Base-by-base conservation (phyloP, 371 early-diverging fungal species). In the Syncephalastrum contaminatum region DNA sequence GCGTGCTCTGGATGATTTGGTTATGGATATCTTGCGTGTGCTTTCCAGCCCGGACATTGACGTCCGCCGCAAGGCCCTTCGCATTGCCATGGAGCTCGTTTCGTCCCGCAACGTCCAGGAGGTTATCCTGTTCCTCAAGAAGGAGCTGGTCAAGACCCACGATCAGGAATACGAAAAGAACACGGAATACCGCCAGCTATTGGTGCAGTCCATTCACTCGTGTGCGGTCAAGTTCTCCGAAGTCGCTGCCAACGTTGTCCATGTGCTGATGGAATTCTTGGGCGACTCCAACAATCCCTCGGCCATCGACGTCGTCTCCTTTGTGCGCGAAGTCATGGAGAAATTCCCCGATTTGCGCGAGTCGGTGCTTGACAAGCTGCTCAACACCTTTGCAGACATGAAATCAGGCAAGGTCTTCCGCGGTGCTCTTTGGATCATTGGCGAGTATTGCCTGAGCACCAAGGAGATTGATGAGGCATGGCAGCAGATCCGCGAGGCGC, bases 341-440 rank as follows among this genome's bases (percentile, higher is more conserved):
- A 94, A 92, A 75, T 95, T 95, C 83, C 93, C 94, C 4, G 82
- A 79, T 15, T 73, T 97, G 58, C 90, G 98, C 48, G 66, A 80
- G 3, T 81, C 82, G 7, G 95, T 98, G 52, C 66, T 93, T 54
- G 81, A 83, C 43, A 85, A 85, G 46, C 77, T 98, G 24, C 73
- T 94, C 45, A 86, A 88, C 48, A 83, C 90, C 12, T 94, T 98
- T 67, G 67, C 69, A 44, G 93, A 95, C 46, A 89, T 99, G 78
- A 94, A 93, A 70, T 90, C 92, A 4, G 94, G 97, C 59, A 89
- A 96, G 69, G 98, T 98, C 6, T 88, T 97, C 71, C 89, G 99
- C 56, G 95, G 96, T 30, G 97, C 95, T 15, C 86, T 99, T 53
- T 96, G 97, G 94, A 93, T 99, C 60, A 81, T 99, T 58, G 95